Evolutionary conservation across 371 early-diverging fungal species (phyloP), one percentile per base, ranked within the genome.

Genomic region (Nematocida sp.): DNA sequence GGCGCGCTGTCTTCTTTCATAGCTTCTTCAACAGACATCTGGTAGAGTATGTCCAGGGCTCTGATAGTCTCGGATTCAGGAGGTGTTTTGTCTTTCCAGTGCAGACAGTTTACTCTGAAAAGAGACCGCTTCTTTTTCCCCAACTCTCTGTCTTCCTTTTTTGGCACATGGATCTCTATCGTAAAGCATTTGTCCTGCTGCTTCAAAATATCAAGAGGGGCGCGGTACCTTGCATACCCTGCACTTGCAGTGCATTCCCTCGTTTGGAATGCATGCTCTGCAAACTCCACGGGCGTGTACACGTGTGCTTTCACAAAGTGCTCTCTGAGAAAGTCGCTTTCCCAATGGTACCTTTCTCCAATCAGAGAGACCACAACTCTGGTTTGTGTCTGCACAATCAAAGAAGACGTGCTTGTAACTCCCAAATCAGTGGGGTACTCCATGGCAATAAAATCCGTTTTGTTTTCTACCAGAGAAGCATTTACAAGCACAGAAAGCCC

Each of bases 1-100:
- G 13, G 8, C 4, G 21, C 11, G 1, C 23, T 19, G 21, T 36
- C 0, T 86, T 86, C 78, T 60, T 36, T 5, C 49, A 46, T 13
- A 53, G 21, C 19, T 50, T 51, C 23, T 57, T 40, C 23, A 23
- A 34, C 38, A 51, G 51, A 37, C 64, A 51, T 11, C 57, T 46
- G 25, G 27, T 48, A 38, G n/a, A 70, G 38, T 38, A 53, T 40
- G 37, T 70, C 74, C 15, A 70, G 31, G 13, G 43, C 48, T 43
- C 49, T 70, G 17, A 70, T 4, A 5, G 37, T 31, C 31, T 70
- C 41, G 4, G 8, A 17, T 23, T 15, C 46, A 0, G 74, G 58
- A 2, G 74, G 74, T 0, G 49, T 60, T 32, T 70, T 70, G 31
- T 70, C 74, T 21, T 23, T 37, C 74, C 74, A 70, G 27, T 15